A percentile compares a stretch with the other conserved stretches of the same genome.
These are phyloP conservation scores for Niveomyces coronatus DNA, from an alignment of 2,329 filamentous ascomycete genomes.

Conservation along the genomic window DNA sequence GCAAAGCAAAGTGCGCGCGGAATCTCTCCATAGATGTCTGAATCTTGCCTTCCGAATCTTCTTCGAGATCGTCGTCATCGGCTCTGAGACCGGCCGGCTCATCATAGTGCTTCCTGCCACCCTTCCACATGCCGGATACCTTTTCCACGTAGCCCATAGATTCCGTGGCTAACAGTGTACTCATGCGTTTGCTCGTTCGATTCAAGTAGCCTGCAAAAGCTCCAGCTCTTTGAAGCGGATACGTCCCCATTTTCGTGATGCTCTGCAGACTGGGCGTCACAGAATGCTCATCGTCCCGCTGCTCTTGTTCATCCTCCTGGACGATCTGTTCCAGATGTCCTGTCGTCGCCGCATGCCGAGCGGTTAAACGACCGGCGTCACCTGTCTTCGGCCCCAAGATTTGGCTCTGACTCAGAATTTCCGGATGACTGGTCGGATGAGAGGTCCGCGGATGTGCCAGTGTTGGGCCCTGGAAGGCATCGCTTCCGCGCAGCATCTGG, in stretches of 20 bases:
- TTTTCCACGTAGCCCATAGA: slow-evolving; percentile 96
- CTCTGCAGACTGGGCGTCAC: slow-evolving; percentile 38
- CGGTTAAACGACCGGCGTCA: background rate
- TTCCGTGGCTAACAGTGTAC: slow-evolving; percentile 71
- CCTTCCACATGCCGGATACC: slow-evolving; percentile 94
- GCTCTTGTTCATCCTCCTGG: slow-evolving; percentile 2
- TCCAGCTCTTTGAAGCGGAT: slow-evolving; percentile 74
- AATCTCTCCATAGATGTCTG: slow-evolving; percentile 69
- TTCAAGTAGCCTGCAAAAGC: slow-evolving; percentile 76
- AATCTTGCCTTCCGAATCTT: slow-evolving; percentile 53
- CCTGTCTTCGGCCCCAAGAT: slow-evolving; percentile 1
- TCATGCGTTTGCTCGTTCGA: slow-evolving; percentile 69
- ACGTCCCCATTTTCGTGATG: slow-evolving; percentile 53
- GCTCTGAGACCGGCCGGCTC: slow-evolving; percentile 42
- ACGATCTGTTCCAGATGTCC: slow-evolving; percentile 5
- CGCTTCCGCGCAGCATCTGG: slow-evolving; percentile 78
- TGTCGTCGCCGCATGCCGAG: slow-evolving; percentile 9
- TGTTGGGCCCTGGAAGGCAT: slow-evolving; percentile 75
- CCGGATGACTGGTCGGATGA: slow-evolving; percentile 41
- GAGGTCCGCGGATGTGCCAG: slow-evolving; percentile 34
- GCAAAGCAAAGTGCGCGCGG: slow-evolving; percentile 81
- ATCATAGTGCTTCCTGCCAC: slow-evolving; percentile 80
- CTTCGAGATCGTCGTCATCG: slow-evolving; percentile 45
- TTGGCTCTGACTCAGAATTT: slow-evolving; percentile 13
- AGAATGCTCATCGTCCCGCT: slow-evolving; percentile 3